Evolutionary conservation across 805 yeast genomes (phyloP).

Genomic region (Cyberlindnera japonica): DNA sequence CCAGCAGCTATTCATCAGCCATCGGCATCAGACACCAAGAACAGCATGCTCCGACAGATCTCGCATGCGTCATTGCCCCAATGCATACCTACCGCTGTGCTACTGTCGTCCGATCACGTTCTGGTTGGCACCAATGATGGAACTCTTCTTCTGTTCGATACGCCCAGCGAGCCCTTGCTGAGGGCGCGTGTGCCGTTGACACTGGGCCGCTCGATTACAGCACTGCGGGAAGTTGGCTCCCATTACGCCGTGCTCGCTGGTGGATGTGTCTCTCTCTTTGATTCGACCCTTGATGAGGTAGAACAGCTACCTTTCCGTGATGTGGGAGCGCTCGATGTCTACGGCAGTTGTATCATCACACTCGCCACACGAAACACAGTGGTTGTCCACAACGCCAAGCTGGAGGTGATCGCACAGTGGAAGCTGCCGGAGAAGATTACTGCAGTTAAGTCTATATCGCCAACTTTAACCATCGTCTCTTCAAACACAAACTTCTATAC

Average conservation of each 20-base stretch:
- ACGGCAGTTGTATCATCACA: conserved; percentile 3
- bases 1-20: neutral
- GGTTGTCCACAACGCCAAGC: conserved; percentile 17
- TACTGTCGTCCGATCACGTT: neutral
- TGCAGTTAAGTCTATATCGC: conserved; percentile 22
- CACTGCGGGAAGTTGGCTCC: conserved; percentile 2
- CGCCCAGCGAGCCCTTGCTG: neutral
- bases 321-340: conserved; percentile 10
- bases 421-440: conserved; percentile 28
- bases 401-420: conserved; percentile 26
- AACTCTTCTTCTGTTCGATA: conserved; percentile 8
- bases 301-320: conserved; percentile 22
- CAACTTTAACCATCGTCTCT: conserved; percentile 20
- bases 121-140: conserved; percentile 14
- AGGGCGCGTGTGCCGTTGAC: conserved; percentile 7
- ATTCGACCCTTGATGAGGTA: conserved; percentile 12
- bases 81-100: conserved; percentile 10
- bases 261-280: conserved; percentile 9
- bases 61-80: conserved; percentile 2
- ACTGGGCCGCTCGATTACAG: conserved; percentile 4
- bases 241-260: conserved; percentile 5
- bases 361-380: conserved; percentile 19
- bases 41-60: conserved; percentile 8
- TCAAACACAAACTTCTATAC: conserved; percentile 23
- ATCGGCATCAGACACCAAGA: neutral